Conservation (phyloP, 352 stramenopile genomes). For the Globisporangium solare region DNA sequence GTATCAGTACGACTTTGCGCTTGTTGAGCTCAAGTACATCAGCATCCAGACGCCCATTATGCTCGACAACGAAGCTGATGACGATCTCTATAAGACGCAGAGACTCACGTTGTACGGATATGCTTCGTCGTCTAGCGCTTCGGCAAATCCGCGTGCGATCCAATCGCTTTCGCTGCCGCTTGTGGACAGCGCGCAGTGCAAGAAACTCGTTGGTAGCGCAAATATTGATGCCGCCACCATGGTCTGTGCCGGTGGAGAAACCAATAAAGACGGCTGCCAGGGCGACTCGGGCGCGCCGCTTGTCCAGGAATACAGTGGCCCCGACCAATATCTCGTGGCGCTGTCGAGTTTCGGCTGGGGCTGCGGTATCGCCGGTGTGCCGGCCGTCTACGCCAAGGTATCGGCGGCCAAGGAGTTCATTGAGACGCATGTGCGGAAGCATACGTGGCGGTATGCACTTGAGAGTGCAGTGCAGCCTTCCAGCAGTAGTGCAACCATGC, state of each 20-base stretch:
- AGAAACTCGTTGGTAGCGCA: slow-evolving; percentile 10
- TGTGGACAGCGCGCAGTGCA: slow-evolving; percentile 19
- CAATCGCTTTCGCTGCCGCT: slow-evolving; percentile 24
- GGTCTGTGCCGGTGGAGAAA: slow-evolving; percentile 34
- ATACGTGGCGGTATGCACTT: slow-evolving; percentile 20
- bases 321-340: slow-evolving; percentile 17
- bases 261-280: slow-evolving; percentile 30
- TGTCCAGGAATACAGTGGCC: slow-evolving; percentile 9
- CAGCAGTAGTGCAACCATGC: background rate
- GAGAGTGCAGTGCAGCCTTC: background rate
- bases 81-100: background rate
- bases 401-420: slow-evolving; percentile 25
- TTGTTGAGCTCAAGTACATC: slow-evolving; percentile 38
- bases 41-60: slow-evolving; percentile 28
- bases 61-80: slow-evolving; percentile 15
- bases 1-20: slow-evolving; percentile 26
- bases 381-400: slow-evolving; percentile 31
- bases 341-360: slow-evolving; percentile 31
- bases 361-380: slow-evolving; percentile 24
- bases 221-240: slow-evolving; percentile 18
- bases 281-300: slow-evolving; percentile 38
- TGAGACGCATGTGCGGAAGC: slow-evolving; percentile 16
- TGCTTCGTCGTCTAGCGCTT: background rate
- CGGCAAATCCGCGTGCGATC: background rate
- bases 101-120: slow-evolving; percentile 22